Percentiles rank a stretch among this genome's conserved stretches.
phyloP scores from a whole-genome alignment of 2,329 filamentous ascomycete species.

The Cucurbitaria berberidis region DNA sequence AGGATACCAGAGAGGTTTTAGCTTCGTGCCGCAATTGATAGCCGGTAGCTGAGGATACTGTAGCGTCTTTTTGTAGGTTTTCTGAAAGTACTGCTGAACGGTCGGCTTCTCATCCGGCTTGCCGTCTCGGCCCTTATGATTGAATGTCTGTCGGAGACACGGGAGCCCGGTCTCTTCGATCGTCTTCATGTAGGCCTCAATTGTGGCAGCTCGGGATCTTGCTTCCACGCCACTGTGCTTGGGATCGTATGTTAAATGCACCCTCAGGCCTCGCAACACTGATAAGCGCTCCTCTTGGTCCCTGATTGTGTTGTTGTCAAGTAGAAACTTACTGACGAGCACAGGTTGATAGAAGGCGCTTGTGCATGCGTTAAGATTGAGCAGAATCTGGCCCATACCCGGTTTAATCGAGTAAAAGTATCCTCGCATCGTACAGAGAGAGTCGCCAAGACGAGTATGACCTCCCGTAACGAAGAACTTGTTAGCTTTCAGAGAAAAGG shows the following conservation, averaged over 20 bases:
- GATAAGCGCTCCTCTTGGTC: neutral
- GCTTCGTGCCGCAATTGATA: conserved; percentile 15
- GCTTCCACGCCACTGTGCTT: neutral
- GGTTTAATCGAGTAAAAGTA: conserved; percentile 19
- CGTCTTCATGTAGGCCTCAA: conserved; percentile 6
- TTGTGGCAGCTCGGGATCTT: neutral
- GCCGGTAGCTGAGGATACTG: neutral
- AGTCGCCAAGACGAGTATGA: neutral
- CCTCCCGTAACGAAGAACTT: conserved; percentile 14
- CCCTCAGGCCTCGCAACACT: conserved; percentile 5
- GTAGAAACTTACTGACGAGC: conserved; percentile 12
- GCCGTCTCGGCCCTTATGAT: neutral
- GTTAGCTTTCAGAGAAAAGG: conserved; percentile 7
- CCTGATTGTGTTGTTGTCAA: neutral
- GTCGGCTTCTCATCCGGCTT: neutral
- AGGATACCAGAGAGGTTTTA: conserved; percentile 8
- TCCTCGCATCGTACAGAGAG: conserved; percentile 14
- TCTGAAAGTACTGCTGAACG: conserved; percentile 4
- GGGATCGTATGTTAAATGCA: conserved; percentile 2
- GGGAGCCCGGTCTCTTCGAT: neutral
- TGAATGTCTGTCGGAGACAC: neutral
- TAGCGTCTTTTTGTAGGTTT: neutral
- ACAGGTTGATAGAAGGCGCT: conserved; percentile 17
- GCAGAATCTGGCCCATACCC: conserved; percentile 10
- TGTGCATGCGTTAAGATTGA: conserved; percentile 15